phyloP scores from a whole-genome alignment of 2,329 filamentous ascomycete species.

The Hypoxylon sp. region DNA sequence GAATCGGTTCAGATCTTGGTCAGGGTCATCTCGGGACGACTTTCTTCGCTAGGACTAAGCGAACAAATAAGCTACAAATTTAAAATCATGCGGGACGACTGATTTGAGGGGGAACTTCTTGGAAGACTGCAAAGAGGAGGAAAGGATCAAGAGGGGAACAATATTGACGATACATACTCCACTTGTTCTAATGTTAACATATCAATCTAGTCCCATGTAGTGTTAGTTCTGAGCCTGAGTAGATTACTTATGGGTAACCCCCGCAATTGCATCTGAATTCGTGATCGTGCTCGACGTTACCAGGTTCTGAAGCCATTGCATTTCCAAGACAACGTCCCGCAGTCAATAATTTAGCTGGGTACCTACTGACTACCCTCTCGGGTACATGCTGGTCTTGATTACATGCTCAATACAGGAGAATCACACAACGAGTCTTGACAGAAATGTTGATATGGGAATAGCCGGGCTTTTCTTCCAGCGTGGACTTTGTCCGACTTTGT shows the following conservation, averaged over 20 bases:
- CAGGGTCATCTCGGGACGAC: constrained; percentile 31
- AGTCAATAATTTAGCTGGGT: constrained; percentile 14
- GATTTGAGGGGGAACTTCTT: constrained; percentile 32
- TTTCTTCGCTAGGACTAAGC: constrained; percentile 37
- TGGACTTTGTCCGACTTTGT: constrained; percentile 11
- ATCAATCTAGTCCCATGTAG: constrained; percentile 32
- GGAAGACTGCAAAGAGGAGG: constrained; percentile 19
- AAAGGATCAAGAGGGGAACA: constrained; percentile 17
- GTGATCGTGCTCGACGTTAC: constrained; percentile 38
- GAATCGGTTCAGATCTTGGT: constrained; percentile 38
- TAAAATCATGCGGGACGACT: constrained; percentile 31
- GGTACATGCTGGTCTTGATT: constrained; percentile 22
- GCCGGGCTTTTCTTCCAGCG: not conserved
- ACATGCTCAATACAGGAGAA: constrained; percentile 16
- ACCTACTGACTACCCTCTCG: constrained; percentile 8
- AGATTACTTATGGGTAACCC: constrained; percentile 40
- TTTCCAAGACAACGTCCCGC: constrained; percentile 27
- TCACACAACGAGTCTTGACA: constrained; percentile 5
- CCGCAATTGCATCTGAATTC: constrained; percentile 42
- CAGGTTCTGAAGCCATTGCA: constrained; percentile 17
- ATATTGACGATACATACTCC: constrained; percentile 31
- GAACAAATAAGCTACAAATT: constrained; percentile 33
- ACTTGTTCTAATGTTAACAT: constrained; percentile 33
- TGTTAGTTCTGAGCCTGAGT: constrained; percentile 29
- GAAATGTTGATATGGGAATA: constrained; percentile 7